Conservation (phyloP, 2,329 filamentous ascomycete species). For the Botrytis deweyae region DNA sequence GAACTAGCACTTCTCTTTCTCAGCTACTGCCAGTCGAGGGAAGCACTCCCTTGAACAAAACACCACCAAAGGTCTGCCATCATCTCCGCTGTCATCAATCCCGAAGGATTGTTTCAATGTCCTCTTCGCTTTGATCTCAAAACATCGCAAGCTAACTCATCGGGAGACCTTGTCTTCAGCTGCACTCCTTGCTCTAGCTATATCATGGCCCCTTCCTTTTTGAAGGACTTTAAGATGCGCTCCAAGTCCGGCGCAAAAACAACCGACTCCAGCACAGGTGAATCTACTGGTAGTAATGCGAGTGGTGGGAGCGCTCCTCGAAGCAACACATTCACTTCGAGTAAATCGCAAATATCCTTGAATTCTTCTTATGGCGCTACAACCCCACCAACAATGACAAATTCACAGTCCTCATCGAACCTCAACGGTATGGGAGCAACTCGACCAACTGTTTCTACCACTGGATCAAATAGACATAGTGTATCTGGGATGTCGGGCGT, state of each 20-base stretch:
- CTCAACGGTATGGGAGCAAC: constrained; percentile 56
- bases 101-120: neutral
- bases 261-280: constrained; percentile 48
- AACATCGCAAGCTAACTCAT: constrained; percentile 1
- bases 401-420: constrained; percentile 59
- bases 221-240: constrained; percentile 74
- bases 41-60: neutral
- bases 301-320: constrained; percentile 42
- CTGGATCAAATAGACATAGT: constrained; percentile 58
- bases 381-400: constrained; percentile 45
- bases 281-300: constrained; percentile 32
- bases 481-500: constrained; percentile 63
- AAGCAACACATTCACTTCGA: constrained; percentile 50
- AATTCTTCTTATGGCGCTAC: constrained; percentile 49
- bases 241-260: constrained; percentile 73
- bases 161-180: neutral
- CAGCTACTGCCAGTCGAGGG: neutral
- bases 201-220: constrained; percentile 62
- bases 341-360: constrained; percentile 62
- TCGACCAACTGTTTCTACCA: constrained; percentile 45
- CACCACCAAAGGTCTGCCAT: constrained; percentile 3
- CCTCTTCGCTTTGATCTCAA: constrained; percentile 1
- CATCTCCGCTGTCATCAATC: neutral
- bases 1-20: neutral
- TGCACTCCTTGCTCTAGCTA: constrained; percentile 10